Evolutionary conservation across 495 filamentous ascomycete species (phyloP).

Genomic region (Trichocladium uniseriatum): DNA sequence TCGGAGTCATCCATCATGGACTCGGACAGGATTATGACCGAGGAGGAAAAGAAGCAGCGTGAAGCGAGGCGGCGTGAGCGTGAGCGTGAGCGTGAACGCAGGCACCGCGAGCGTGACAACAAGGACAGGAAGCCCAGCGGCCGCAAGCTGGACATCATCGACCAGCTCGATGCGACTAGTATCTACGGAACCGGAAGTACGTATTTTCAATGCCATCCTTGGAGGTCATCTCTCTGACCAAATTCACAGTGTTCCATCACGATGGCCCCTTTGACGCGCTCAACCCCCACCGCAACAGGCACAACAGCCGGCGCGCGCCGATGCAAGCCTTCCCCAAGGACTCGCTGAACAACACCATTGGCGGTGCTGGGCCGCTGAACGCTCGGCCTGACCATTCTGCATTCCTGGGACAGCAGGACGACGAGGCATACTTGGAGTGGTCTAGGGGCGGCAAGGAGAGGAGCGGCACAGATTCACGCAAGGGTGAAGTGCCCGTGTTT

Average conservation of each 20-base stretch:
- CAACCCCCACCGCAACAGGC: conserved; percentile 89
- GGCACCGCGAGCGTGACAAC: conserved; percentile 54
- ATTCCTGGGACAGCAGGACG: conserved; percentile 66
- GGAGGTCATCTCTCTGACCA: conserved; percentile 8
- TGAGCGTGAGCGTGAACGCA: conserved; percentile 69
- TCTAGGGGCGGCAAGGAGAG: conserved; percentile 26
- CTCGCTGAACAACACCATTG: conserved; percentile 84
- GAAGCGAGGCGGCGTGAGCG: conserved; percentile 66
- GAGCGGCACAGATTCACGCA: conserved; percentile 7
- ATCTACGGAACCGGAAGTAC: conserved; percentile 91
- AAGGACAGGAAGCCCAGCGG: conserved; percentile 48
- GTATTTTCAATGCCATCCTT: conserved; percentile 27
- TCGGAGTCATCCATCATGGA: conserved; percentile 89
- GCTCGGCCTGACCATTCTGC: conserved; percentile 71
- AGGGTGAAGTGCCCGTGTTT: conserved; percentile 39
- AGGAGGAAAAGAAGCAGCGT: conserved; percentile 66
- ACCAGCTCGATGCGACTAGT: conserved; percentile 93
- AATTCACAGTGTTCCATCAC: conserved; percentile 79
- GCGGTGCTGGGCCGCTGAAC: conserved; percentile 78
- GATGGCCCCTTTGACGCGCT: conserved; percentile 98
- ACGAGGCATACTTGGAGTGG: conserved; percentile 83
- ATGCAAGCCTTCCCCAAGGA: conserved; percentile 95
- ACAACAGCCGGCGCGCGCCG: conserved; percentile 71
- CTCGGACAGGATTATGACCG: conserved; percentile 50
- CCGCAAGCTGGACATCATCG: conserved; percentile 81